These are phyloP conservation scores for Schizosaccharomyces pombe DNA, from an alignment of 805 yeast genomes.

Conservation along the genomic window DNA sequence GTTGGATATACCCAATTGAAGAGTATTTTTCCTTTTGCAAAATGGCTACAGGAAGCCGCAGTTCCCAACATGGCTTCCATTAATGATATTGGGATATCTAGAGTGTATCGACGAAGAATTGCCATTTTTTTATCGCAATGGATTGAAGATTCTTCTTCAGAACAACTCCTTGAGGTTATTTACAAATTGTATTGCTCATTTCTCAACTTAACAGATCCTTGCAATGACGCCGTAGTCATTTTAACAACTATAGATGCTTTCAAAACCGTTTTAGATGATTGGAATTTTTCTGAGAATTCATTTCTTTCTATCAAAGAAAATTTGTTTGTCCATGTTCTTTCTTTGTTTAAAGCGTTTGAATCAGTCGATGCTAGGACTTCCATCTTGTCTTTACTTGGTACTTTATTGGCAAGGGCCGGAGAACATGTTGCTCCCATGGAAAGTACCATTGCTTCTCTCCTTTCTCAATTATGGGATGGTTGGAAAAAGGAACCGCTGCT, in stretches of 20 bases:
- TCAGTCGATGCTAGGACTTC: conserved; percentile 58
- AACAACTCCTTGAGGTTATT: conserved; percentile 20
- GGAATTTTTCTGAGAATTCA: conserved; percentile 52
- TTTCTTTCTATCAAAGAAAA: conserved; percentile 40
- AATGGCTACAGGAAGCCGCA: conserved; percentile 35
- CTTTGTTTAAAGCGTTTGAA: conserved; percentile 26
- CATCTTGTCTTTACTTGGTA: conserved; percentile 42
- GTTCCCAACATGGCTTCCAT: conserved; percentile 28
- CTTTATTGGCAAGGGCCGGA: conserved; percentile 21
- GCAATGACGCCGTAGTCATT: conserved; percentile 59
- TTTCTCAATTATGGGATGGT: conserved; percentile 61
- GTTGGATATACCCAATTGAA: conserved; percentile 10
- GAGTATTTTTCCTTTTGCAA: conserved; percentile 54
- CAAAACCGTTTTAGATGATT: conserved; percentile 50
- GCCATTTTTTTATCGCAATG: background rate
- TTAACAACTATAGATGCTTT: conserved; percentile 52
- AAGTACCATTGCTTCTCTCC: conserved; percentile 17
- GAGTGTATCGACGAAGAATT: background rate
- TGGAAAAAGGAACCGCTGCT: conserved; percentile 21
- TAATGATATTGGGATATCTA: conserved; percentile 30
- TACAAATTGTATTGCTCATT: conserved; percentile 22
- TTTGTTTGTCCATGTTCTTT: conserved; percentile 24
- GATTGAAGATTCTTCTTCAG: background rate
- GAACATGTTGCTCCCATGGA: conserved; percentile 13
- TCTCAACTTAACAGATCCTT: conserved; percentile 21